Evolutionary conservation across 768 basidiomycete genomes (phyloP).

Genomic region (Russula sp.): DNA sequence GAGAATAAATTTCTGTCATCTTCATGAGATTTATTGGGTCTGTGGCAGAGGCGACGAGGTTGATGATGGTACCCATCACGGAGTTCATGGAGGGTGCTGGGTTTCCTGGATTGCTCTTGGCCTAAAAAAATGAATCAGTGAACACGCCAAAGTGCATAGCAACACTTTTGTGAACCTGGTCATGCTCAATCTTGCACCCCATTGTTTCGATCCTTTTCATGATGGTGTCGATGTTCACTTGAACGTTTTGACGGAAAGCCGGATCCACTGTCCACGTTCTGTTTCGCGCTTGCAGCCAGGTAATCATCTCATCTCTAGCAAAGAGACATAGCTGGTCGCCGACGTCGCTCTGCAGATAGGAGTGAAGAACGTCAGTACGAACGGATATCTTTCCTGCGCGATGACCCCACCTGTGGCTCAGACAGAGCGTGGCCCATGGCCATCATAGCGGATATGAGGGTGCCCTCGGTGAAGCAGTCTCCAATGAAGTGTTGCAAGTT

Average conservation of each 20-base stretch:
- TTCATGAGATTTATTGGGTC: constrained; percentile 80
- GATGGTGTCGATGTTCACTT: constrained; percentile 58
- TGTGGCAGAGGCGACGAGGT: constrained; percentile 78
- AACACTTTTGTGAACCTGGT: constrained; percentile 48
- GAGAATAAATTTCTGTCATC: constrained; percentile 79
- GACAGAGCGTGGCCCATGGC: constrained; percentile 87
- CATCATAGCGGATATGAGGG: constrained; percentile 81
- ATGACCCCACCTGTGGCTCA: constrained; percentile 67
- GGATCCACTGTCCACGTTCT: constrained; percentile 54
- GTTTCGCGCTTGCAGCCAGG: constrained; percentile 57
- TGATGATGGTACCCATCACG: constrained; percentile 76
- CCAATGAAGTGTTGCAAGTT: constrained; percentile 94
- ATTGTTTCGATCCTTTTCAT: constrained; percentile 77
- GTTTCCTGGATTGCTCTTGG: constrained; percentile 31
- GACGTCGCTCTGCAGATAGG: constrained; percentile 64
- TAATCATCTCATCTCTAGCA: constrained; percentile 85
- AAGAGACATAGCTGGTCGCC: constrained; percentile 90
- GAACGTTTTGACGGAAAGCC: constrained; percentile 50
- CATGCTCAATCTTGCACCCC: constrained; percentile 83
- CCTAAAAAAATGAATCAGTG: constrained; percentile 24
- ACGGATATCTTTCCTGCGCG: neutral
- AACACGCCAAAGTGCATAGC: neutral
- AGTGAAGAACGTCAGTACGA: constrained; percentile 6
- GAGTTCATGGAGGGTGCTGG: constrained; percentile 40
- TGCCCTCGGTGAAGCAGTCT: constrained; percentile 82